A percentile compares a stretch with the other conserved stretches of the same genome.
These are phyloP conservation scores for Nicotiana undulata DNA, from an alignment of 257 asterid genomes.

Conservation along the genomic window DNA sequence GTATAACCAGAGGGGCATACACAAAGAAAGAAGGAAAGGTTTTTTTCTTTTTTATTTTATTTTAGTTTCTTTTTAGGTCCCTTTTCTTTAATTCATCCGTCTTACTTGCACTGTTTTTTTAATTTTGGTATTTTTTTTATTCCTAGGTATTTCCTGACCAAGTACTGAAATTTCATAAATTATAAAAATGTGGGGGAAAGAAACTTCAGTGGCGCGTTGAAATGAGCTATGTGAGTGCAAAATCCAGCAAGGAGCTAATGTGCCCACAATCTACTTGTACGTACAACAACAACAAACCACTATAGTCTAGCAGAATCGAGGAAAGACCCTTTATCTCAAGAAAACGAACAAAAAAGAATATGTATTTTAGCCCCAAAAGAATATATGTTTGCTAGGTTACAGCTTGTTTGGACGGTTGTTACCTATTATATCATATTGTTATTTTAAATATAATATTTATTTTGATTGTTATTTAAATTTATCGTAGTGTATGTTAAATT, in stretches of 20 bases:
- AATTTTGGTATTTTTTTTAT: background rate
- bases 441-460: no score
- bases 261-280: constrained; percentile 6
- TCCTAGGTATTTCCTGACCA: background rate
- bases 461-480: no score
- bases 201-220: background rate
- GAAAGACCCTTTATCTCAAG: no score
- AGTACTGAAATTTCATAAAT: background rate
- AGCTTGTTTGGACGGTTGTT: no score
- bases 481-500: no score
- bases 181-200: background rate
- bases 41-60: background rate
- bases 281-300: no score
- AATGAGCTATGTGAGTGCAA: background rate
- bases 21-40: constrained; percentile 9
- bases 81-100: background rate
- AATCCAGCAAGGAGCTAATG: constrained; percentile 8
- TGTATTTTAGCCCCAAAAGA: no score
- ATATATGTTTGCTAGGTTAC: no score
- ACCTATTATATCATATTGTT: no score
- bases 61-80: background rate
- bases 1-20: constrained; percentile 20
- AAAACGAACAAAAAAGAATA: no score
- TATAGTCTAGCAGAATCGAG: no score
- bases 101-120: background rate